Evolutionary conservation across 2,329 filamentous ascomycete species (phyloP), one percentile per base, ranked within the genome.

Genomic region (Ustulina deusta): DNA sequence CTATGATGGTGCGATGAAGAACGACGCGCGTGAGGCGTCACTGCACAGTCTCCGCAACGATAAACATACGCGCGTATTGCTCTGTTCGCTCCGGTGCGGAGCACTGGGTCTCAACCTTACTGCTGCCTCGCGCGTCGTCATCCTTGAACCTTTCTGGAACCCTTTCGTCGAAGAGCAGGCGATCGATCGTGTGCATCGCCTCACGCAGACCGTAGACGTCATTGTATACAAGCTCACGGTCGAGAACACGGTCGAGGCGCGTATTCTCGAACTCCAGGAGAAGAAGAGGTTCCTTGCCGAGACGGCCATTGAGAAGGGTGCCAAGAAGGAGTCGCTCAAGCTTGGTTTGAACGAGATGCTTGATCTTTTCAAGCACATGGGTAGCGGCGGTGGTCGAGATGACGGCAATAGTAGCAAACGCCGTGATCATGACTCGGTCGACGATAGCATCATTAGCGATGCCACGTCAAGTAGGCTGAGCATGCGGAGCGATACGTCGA

Each of bases 151-250:
- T 0, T 99, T 99, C 81, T 99, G 96, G 96, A 99, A 99, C 79
- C 96, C 94, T 87, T 99, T 99, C 77, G 93, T 99, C 38, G 96
- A 99, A 83, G 96, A 99, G 79, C 96, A 99, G 84, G 96, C 96
- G 56, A 99, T 99, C 74, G 96, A 99, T 80, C 93, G 96, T 62
- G 96, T 99, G 29, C 96, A 99, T 78, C 93, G 96, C n/a, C 90
- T 99, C 61, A 98, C 97, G 46, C 96, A 99, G 81, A 97, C 93
- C 1, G 87, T 95, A 46, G 94, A 98, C 77, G 96, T 99, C 38
- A 89, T 95, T 63, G 93, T 99, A 70, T 99, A 97, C 84, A 97
- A 96, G 75, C 88, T 99, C 74, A 97, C 94, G 2, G 90, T 99
- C 69, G 88, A 89, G 72, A 86, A 91, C 72, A 94, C 92, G 0